Base-by-base conservation (phyloP, 306 rosid genomes). In the Rosa persica region DNA sequence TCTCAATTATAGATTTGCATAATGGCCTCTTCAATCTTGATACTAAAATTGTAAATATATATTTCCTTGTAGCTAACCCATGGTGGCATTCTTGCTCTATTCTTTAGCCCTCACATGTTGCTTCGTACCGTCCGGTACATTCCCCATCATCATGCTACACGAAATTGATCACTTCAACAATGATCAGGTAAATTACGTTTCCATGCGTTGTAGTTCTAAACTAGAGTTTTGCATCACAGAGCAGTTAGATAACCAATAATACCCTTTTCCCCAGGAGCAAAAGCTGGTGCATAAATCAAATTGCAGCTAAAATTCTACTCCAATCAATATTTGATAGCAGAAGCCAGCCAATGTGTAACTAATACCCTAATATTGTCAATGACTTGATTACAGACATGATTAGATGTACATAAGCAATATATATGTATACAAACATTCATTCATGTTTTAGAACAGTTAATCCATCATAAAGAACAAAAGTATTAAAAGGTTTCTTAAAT, bases 31-130 rank as follows among this genome's bases (percentile, higher is more conserved):
- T 54, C 25, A 17, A 27, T 62, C 58, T 48, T 57, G 22, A 20
- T 36, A 47, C 67, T 82, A 46, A 81, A 20, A 15, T 7, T 16
- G 43, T 2, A 7, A 30, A 62, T 27, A 62, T 27, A 34, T 48
- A 23, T 68, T 75, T 81, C 76, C 65, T 79, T 83, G 89, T 78
- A 75, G 84, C 66, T 15, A 80, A 73, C 72, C 67, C 85, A 73
- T n/a, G 89, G 83, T 75, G 79, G 69, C 43, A 67, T 61, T 78
- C 81, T 68, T 90, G 93, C 83, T 78, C 76, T 70, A 86, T 90
- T 80, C 93, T 89, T 48, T 91, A 81, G 71, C 73, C 76, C 40
- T 48, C 0, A 1, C 25, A 8, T 47, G 23, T 47, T 69, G 72
- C 43, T 52, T 38, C 62, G 40, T 73, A 54, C 6, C 12, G 52